Evolutionary conservation across 2,329 filamentous ascomycete genomes (phyloP).

Genomic region (Talaromyces sp.): DNA sequence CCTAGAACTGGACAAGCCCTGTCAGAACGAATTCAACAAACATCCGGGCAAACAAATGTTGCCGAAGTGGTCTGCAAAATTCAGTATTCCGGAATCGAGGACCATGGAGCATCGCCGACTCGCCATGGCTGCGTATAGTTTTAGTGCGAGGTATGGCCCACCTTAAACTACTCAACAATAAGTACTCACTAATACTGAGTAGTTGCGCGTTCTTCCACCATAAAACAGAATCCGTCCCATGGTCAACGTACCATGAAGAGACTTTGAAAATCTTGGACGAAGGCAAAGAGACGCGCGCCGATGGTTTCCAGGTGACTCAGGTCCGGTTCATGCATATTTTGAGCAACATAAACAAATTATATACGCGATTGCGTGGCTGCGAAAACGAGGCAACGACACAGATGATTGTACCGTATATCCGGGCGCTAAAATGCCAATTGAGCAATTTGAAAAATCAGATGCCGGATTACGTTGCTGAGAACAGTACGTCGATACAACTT

Average conservation of each 20-base stretch:
- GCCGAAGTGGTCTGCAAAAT: conserved; percentile 9
- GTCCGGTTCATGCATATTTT: conserved; percentile 25
- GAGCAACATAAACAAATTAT: conserved; percentile 4
- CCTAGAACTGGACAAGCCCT: conserved; percentile 24
- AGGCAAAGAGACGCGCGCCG: conserved; percentile 49
- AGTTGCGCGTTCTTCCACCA: conserved; percentile 48
- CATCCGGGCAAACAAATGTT: background rate
- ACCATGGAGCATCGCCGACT: conserved; percentile 54
- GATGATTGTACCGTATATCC: conserved; percentile 11
- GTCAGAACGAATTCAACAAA: conserved; percentile 14
- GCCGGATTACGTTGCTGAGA: conserved; percentile 4
- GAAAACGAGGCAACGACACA: conserved; percentile 15
- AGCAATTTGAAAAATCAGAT: conserved; percentile 3
- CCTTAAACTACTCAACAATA: conserved; percentile 7
- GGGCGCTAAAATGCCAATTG: conserved; percentile 10
- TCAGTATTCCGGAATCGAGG: conserved; percentile 16
- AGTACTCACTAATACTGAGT: conserved; percentile 15
- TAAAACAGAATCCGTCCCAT: conserved; percentile 53
- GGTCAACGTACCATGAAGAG: conserved; percentile 61
- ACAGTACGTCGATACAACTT: background rate
- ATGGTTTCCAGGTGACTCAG: conserved; percentile 47
- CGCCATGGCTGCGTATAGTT: conserved; percentile 49
- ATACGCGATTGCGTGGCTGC: conserved; percentile 3
- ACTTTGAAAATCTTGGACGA: conserved; percentile 50
- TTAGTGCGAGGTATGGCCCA: conserved; percentile 40